Percentiles rank a stretch among this genome's conserved stretches.
phyloP scores from a whole-genome alignment of 371 early-diverging fungal genomes.

The Mucor indicus region DNA sequence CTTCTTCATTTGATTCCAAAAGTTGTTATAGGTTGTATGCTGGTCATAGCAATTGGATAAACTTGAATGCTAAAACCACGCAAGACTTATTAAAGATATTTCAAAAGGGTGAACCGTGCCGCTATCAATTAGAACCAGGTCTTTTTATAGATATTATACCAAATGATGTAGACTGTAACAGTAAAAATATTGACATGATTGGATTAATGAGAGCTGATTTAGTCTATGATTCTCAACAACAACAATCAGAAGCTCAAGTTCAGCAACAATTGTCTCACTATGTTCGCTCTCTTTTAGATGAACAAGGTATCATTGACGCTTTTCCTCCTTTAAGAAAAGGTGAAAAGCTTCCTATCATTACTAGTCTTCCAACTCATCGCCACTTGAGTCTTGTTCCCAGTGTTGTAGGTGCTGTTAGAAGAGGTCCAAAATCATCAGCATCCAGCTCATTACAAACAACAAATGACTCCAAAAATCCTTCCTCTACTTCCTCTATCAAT shows the following conservation, averaged over 20 bases:
- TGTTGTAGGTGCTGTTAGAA: slow-evolving; percentile 11
- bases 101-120: slow-evolving; percentile 28
- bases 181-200: slow-evolving; percentile 39
- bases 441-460: not conserved
- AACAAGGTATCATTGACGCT: slow-evolving; percentile 42
- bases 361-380: slow-evolving; percentile 32
- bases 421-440: slow-evolving; percentile 10
- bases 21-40: slow-evolving; percentile 35
- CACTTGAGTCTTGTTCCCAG: slow-evolving; percentile 42
- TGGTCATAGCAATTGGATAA: slow-evolving; percentile 49
- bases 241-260: slow-evolving; percentile 14
- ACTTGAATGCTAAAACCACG: slow-evolving; percentile 27
- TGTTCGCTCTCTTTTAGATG: slow-evolving; percentile 27
- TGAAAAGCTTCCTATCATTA: slow-evolving; percentile 25
- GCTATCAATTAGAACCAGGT: slow-evolving; percentile 31
- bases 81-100: slow-evolving; percentile 32
- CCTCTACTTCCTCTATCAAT: not conserved
- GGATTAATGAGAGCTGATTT: slow-evolving; percentile 45
- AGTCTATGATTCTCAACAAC: slow-evolving; percentile 16
- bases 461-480: not conserved
- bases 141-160: slow-evolving; percentile 41
- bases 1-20: slow-evolving; percentile 4
- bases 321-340: slow-evolving; percentile 35
- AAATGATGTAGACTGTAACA: slow-evolving; percentile 45
- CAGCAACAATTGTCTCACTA: slow-evolving; percentile 28